Conservation (phyloP, 2,329 filamentous ascomycete genomes). For the Beauveria sp. region DNA sequence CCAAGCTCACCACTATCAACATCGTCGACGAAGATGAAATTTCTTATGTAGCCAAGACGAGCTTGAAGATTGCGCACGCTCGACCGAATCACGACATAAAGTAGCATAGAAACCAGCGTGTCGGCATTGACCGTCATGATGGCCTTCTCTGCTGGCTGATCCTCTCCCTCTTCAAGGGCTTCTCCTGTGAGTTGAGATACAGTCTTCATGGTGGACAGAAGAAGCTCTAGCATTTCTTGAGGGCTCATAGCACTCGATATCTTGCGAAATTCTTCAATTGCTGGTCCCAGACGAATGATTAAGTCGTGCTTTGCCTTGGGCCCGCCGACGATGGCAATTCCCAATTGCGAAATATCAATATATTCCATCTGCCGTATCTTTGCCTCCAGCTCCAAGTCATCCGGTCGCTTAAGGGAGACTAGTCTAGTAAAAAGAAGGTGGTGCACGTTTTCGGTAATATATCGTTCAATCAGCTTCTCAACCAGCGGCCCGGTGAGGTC, state of each 20-base stretch:
- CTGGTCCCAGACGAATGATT: slow-evolving; percentile 64
- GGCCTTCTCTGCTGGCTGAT: slow-evolving; percentile 41
- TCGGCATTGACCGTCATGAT: slow-evolving; percentile 69
- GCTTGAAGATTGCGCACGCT: slow-evolving; percentile 83
- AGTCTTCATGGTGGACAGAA: slow-evolving; percentile 74
- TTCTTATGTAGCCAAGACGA: slow-evolving; percentile 85
- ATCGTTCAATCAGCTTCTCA: slow-evolving; percentile 89
- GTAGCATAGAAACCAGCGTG: slow-evolving; percentile 80
- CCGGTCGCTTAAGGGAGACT: slow-evolving; percentile 66
- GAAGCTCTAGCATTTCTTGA: slow-evolving; percentile 78
- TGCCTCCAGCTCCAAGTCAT: slow-evolving; percentile 80
- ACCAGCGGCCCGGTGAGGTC: slow-evolving; percentile 88
- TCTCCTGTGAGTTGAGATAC: slow-evolving; percentile 61
- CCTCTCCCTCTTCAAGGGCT: slow-evolving; percentile 23
- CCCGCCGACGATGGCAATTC: slow-evolving; percentile 76
- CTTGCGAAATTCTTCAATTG: slow-evolving; percentile 83
- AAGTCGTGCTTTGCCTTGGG: slow-evolving; percentile 73
- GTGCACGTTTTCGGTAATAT: slow-evolving; percentile 89
- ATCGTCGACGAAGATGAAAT: slow-evolving; percentile 97
- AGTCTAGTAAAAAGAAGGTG: slow-evolving; percentile 80
- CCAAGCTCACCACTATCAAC: slow-evolving; percentile 94
- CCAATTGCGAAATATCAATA: slow-evolving; percentile 90
- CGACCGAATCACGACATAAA: slow-evolving; percentile 88
- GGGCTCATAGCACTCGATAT: slow-evolving; percentile 71
- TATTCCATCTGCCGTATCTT: slow-evolving; percentile 90